Evolutionary conservation across 2,329 filamentous ascomycete genomes (phyloP).

Genomic region (Scedosporium aurantiacum): DNA sequence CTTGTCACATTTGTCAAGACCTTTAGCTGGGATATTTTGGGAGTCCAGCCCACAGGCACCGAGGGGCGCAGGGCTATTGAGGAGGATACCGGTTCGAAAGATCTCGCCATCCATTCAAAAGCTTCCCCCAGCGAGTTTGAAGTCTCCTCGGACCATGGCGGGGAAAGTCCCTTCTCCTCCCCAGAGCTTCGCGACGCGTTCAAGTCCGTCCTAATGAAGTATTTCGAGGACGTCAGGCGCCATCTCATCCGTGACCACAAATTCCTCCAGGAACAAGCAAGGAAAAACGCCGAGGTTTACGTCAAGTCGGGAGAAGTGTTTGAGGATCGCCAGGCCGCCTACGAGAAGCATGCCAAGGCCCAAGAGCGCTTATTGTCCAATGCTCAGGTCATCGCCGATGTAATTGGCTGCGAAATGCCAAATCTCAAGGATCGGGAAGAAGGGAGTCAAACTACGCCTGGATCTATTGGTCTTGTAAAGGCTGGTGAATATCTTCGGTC

Average conservation of each 20-base stretch:
- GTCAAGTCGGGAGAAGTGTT: conserved; percentile 98
- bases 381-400: conserved; percentile 82
- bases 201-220: conserved; percentile 70
- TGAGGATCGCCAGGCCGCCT: conserved; percentile 90
- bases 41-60: conserved; percentile 57
- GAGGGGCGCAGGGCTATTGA: conserved; percentile 78
- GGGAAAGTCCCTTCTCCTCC: conserved; percentile 65
- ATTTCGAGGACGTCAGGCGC: conserved; percentile 84
- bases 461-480: conserved; percentile 86
- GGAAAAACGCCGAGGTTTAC: conserved; percentile 94
- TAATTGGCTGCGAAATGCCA: conserved; percentile 84
- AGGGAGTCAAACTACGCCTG: conserved; percentile 51
- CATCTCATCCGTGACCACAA: conserved; percentile 90
- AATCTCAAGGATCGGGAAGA: conserved; percentile 78
- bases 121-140: conserved; percentile 5
- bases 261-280: conserved; percentile 72
- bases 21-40: conserved; percentile 91
- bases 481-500: conserved; percentile 86
- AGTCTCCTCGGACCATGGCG: conserved; percentile 19
- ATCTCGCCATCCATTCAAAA: conserved; percentile 12
- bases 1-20: conserved; percentile 93
- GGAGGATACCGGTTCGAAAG: conserved; percentile 60
- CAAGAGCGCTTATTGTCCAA: conserved; percentile 86
- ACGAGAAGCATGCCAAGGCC: conserved; percentile 84
- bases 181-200: conserved; percentile 77